Conservation (phyloP, 164 flowering plant species). For the Macadamia tetraphylla region DNA sequence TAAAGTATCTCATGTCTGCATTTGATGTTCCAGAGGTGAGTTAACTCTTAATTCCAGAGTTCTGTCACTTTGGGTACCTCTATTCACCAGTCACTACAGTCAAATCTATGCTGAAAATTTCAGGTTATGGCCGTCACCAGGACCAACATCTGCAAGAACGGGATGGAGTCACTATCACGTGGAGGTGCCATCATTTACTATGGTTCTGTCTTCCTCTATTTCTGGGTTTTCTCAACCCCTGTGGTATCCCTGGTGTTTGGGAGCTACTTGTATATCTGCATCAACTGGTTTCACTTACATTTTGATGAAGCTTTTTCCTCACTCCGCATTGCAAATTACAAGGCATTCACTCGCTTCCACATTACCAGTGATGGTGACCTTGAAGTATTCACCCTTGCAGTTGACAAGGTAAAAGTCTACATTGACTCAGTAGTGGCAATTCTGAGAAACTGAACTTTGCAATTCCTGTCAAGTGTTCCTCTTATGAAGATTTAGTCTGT, state of each 20-base stretch:
- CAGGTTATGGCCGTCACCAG: conserved; percentile 99
- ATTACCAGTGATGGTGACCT: conserved; percentile 75
- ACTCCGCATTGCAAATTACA: conserved; percentile 94
- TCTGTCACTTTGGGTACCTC: neutral
- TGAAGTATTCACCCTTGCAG: conserved; percentile 92
- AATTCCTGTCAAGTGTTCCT: too few relatives aligned
- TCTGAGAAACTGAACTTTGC: too few relatives aligned
- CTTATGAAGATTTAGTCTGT: too few relatives aligned
- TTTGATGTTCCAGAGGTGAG: conserved; percentile 97
- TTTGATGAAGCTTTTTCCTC: conserved; percentile 99
- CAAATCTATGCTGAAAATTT: conserved; percentile 13
- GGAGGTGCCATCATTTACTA: conserved; percentile 78
- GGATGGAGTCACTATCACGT: conserved; percentile 75
- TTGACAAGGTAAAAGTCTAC: conserved; percentile 67
- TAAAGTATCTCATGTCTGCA: conserved; percentile 98
- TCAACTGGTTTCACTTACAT: conserved; percentile 96
- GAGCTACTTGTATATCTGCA: conserved; percentile 90
- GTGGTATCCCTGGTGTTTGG: conserved; percentile 94
- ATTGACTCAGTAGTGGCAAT: too few relatives aligned
- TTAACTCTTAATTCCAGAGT: neutral
- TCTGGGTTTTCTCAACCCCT: conserved; percentile 98
- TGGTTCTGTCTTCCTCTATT: conserved; percentile 87
- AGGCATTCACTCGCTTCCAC: conserved; percentile 89
- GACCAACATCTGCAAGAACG: conserved; percentile 77
- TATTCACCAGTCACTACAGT: neutral